Evolutionary conservation across 345 rosid species (phyloP).

Genomic region (Aquilaria malaccensis): DNA sequence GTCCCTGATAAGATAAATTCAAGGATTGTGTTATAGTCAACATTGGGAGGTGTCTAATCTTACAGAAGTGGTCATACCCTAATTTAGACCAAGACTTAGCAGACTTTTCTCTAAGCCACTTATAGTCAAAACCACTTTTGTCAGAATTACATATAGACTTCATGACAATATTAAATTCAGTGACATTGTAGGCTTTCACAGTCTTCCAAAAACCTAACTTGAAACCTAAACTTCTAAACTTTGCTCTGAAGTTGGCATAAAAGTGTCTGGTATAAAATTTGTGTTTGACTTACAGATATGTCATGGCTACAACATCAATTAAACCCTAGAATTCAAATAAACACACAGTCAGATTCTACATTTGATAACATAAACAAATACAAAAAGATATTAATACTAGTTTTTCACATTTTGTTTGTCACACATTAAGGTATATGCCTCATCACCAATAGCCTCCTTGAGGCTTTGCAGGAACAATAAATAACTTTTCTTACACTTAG

Average conservation of each 20-base stretch:
- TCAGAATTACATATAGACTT: neutral
- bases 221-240: neutral
- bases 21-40: neutral
- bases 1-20: too few species aligned
- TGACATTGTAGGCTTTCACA: neutral
- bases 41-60: neutral
- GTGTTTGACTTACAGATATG: too few species aligned
- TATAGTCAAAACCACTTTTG: neutral
- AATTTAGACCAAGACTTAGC: neutral
- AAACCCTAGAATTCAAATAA: neutral
- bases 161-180: neutral
- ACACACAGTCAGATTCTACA: neutral
- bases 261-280: too few species aligned
- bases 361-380: neutral
- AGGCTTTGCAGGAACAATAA: neutral
- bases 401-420: neutral
- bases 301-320: neutral
- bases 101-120: neutral
- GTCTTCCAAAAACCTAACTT: neutral
- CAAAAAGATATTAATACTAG: neutral
- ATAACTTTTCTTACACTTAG: neutral
- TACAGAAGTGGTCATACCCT: neutral
- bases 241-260: neutral
- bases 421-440: neutral
- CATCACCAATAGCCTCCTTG: neutral